These are phyloP conservation scores for Pythium brachiatum DNA, from an alignment of 352 stramenopile species.

Conservation along the genomic window DNA sequence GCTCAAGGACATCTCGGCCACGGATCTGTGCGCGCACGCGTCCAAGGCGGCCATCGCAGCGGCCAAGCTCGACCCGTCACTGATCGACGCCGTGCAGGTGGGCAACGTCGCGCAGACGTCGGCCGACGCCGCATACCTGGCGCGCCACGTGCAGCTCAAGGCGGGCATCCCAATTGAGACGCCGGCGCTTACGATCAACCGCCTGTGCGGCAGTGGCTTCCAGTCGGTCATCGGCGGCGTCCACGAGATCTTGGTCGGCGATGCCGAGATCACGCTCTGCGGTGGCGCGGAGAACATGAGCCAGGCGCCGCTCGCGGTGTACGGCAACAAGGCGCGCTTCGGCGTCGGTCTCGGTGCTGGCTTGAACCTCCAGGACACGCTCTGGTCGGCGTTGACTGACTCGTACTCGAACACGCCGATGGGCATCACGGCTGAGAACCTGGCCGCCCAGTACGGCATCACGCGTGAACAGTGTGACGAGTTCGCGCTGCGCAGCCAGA, in stretches of 20 bases:
- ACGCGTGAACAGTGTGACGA: conserved; percentile 94
- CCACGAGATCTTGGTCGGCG: conserved; percentile 89
- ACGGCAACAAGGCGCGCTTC: conserved; percentile 92
- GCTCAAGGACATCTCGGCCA: conserved; percentile 91
- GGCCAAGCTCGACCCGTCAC: conserved; percentile 78
- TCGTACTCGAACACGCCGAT: conserved; percentile 94
- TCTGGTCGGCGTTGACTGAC: conserved; percentile 98
- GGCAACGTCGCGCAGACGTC: conserved; percentile 97
- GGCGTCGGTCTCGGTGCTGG: conserved; percentile 91
- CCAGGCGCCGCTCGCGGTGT: conserved; percentile 89
- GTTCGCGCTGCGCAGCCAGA: conserved; percentile 93
- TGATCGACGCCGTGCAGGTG: conserved; percentile 93
- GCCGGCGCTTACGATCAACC: conserved; percentile 96
- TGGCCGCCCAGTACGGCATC: conserved; percentile 95
- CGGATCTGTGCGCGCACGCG: conserved; percentile 86
- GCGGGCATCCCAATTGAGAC: conserved; percentile 84
- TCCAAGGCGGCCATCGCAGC: conserved; percentile 83
- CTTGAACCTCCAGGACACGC: conserved; percentile 92
- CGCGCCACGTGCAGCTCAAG: conserved; percentile 94
- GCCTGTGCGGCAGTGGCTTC: conserved; percentile 96
- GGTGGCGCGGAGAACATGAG: conserved; percentile 96
- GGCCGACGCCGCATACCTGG: conserved; percentile 92
- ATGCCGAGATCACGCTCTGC: conserved; percentile 89
- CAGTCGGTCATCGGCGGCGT: conserved; percentile 93
- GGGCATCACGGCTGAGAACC: conserved; percentile 98